These are phyloP conservation scores for Boechera divaricarpa DNA, from an alignment of 345 rosid genomes.

Conservation along the genomic window DNA sequence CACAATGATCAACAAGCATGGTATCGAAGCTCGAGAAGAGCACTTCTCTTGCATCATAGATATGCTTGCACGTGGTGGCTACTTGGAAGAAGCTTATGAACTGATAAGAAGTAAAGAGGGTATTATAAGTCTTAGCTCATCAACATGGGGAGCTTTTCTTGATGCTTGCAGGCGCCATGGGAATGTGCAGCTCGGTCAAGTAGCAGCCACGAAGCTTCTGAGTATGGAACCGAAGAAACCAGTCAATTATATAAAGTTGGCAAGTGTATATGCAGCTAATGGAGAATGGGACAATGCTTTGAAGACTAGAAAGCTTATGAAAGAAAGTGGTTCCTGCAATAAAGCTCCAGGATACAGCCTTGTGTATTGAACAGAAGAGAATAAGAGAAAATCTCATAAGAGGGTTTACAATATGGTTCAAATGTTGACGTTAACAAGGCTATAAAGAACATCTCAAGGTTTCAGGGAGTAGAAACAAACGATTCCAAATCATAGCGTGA, in stretches of 20 bases:
- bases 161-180: slow-evolving; percentile 65
- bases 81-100: slow-evolving; percentile 60
- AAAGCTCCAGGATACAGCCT: slow-evolving; percentile 68
- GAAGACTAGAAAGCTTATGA: slow-evolving; percentile 54
- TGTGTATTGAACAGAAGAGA: slow-evolving; percentile 46
- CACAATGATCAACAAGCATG: slow-evolving; percentile 58
- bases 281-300: slow-evolving; percentile 62
- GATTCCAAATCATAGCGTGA: background rate
- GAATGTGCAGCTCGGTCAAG: slow-evolving; percentile 52
- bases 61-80: slow-evolving; percentile 70
- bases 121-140: slow-evolving; percentile 51
- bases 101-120: slow-evolving; percentile 50
- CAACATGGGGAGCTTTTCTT: slow-evolving; percentile 71
- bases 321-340: slow-evolving; percentile 52
- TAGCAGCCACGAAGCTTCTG: slow-evolving; percentile 57
- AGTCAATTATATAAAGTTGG: slow-evolving; percentile 62
- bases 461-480: slow-evolving; percentile 21
- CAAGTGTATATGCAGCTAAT: slow-evolving; percentile 60
- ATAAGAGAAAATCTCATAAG: background rate
- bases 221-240: slow-evolving; percentile 58
- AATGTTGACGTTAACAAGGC: slow-evolving; percentile 15
- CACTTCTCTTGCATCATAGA: slow-evolving; percentile 75
- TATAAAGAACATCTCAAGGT: slow-evolving; percentile 21
- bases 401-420: slow-evolving; percentile 4
- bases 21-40: slow-evolving; percentile 57